A percentile compares a stretch with the other conserved stretches of the same genome.
Evolutionary conservation across 345 rosid genomes (phyloP).

Genomic region (Schrenkiella parvula): DNA sequence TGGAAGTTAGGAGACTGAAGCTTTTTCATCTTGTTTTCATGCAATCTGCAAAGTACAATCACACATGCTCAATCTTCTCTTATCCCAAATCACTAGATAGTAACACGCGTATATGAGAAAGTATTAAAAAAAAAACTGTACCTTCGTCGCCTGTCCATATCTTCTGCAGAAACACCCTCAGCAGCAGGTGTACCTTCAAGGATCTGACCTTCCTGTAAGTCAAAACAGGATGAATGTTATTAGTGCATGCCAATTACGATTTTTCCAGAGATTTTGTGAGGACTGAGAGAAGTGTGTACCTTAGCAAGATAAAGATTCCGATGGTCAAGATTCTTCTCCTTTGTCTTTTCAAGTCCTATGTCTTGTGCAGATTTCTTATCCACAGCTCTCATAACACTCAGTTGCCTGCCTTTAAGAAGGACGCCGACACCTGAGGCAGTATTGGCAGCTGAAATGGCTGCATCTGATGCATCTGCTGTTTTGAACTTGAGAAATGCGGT

Average conservation of each 20-base stretch:
- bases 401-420: slow-evolving; percentile 76
- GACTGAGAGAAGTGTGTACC: slow-evolving; percentile 34
- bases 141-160: slow-evolving; percentile 67
- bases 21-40: slow-evolving; percentile 75
- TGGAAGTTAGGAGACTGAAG: slow-evolving; percentile 93
- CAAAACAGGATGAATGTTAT: background rate
- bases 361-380: slow-evolving; percentile 75
- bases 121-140: slow-evolving; percentile 20
- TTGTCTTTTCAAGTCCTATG: slow-evolving; percentile 66
- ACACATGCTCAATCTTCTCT: slow-evolving; percentile 12
- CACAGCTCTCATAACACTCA: slow-evolving; percentile 70
- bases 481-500: slow-evolving; percentile 89
- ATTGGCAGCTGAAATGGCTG: slow-evolving; percentile 72
- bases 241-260: background rate
- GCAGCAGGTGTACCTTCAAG: slow-evolving; percentile 88
- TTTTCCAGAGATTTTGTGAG: slow-evolving; percentile 8
- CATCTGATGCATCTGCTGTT: slow-evolving; percentile 58
- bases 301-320: slow-evolving; percentile 87
- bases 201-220: slow-evolving; percentile 75
- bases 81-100: background rate
- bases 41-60: slow-evolving; percentile 50
- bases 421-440: slow-evolving; percentile 62
- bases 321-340: slow-evolving; percentile 63
- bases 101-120: background rate
- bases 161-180: slow-evolving; percentile 77